These are phyloP conservation scores for Cerrena zonata DNA, from an alignment of 1,284 basidiomycete genomes.

Conservation along the genomic window DNA sequence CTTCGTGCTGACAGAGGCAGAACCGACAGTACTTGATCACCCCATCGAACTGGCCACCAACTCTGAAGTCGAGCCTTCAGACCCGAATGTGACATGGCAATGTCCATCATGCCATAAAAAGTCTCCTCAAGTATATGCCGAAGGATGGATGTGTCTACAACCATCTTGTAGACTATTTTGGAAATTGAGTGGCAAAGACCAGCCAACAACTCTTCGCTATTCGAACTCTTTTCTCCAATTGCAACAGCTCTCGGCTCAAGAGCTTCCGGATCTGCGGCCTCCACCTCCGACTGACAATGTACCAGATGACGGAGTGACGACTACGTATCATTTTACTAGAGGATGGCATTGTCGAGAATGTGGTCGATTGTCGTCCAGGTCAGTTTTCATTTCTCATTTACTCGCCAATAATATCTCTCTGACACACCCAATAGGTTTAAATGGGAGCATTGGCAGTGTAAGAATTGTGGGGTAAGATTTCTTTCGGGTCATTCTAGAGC, in stretches of 20 bases:
- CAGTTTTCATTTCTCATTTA: conserved; percentile 14
- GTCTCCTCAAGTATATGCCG: conserved; percentile 49
- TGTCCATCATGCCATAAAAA: conserved; percentile 15
- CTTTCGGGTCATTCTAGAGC: too few species aligned
- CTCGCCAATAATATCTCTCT: conserved; percentile 6
- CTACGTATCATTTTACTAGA: conserved; percentile 50
- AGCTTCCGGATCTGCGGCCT: conserved; percentile 28
- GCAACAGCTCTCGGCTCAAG: conserved; percentile 15
- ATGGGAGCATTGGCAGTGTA: conserved; percentile 71
- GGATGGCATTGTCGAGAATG: conserved; percentile 66
- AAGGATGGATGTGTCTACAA: conserved; percentile 59
- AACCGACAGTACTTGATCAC: too few species aligned
- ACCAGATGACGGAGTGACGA: conserved; percentile 35
- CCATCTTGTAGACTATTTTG: conserved; percentile 54
- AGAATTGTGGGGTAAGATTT: conserved; percentile 45
- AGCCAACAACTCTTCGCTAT: conserved; percentile 39
- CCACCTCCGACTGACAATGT: conserved; percentile 26
- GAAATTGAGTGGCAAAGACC: conserved; percentile 27
- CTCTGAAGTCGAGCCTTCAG: too few species aligned
- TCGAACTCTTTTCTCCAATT: conserved; percentile 41
- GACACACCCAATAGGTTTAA: conserved; percentile 42
- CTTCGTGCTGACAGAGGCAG: not conserved
- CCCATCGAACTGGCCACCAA: too few species aligned
- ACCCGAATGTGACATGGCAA: not conserved
- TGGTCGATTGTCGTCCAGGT: conserved; percentile 70